A percentile compares a stretch with the other conserved stretches of the same genome.
Conservation (phyloP, 352 stramenopile species). For the Phytophthora pini region DNA sequence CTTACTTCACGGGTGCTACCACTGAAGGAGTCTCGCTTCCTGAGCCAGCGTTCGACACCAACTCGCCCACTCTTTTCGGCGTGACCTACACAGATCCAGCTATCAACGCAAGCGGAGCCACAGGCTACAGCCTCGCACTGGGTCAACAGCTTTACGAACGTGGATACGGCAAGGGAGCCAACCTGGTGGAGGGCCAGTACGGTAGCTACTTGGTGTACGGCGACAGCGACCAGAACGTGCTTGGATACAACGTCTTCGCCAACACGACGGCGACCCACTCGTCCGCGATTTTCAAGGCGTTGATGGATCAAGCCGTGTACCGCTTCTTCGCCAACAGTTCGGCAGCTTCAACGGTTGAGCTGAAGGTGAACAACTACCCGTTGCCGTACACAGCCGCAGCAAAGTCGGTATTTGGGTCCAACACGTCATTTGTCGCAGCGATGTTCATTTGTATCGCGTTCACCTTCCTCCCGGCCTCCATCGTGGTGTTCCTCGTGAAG, state of each 20-base stretch:
- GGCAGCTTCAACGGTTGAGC: constrained; percentile 36
- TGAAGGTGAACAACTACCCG: constrained; percentile 52
- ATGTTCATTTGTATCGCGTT: constrained; percentile 91
- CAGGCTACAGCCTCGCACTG: constrained; percentile 50
- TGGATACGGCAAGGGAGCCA: constrained; percentile 40
- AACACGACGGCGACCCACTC: constrained; percentile 68
- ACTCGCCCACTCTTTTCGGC: constrained; percentile 58
- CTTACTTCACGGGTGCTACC: constrained; percentile 45
- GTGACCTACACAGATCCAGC: constrained; percentile 59
- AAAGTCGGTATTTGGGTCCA: constrained; percentile 46
- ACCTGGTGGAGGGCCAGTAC: constrained; percentile 43
- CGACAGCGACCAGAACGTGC: constrained; percentile 43
- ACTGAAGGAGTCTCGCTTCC: constrained; percentile 29
- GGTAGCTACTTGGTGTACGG: constrained; percentile 58
- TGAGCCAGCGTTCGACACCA: constrained; percentile 39
- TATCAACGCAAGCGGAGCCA: constrained; percentile 55
- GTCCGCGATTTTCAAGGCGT: constrained; percentile 63
- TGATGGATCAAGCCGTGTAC: constrained; percentile 69
- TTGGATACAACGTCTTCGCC: constrained; percentile 69
- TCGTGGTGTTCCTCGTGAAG: constrained; percentile 94
- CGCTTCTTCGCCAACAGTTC: constrained; percentile 54
- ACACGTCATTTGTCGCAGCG: constrained; percentile 55
- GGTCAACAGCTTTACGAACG: constrained; percentile 58
- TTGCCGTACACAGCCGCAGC: constrained; percentile 49
- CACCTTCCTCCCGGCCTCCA: constrained; percentile 86